phyloP scores from a whole-genome alignment of 2,329 filamentous ascomycete genomes.

The Aureobasidium sp. region DNA sequence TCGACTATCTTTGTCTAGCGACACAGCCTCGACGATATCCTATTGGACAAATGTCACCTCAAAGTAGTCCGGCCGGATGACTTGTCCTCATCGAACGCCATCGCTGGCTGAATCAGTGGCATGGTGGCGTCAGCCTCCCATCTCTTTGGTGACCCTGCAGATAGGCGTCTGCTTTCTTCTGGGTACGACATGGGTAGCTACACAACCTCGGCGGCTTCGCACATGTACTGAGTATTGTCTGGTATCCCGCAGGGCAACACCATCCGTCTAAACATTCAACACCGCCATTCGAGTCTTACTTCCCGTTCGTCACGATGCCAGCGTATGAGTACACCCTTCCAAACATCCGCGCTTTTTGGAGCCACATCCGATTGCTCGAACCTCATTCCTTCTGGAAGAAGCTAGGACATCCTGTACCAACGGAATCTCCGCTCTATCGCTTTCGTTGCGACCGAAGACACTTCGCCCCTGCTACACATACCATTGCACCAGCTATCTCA shows the following conservation, averaged over 20 bases:
- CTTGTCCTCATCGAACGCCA: background rate
- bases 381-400: background rate
- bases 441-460: background rate
- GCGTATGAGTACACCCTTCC: background rate
- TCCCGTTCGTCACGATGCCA: background rate
- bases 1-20: background rate
- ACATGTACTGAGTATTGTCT: constrained; percentile 1
- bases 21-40: background rate
- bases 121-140: constrained; percentile 6
- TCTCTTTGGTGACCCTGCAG: constrained; percentile 3
- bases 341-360: background rate
- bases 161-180: constrained; percentile 6
- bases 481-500: background rate
- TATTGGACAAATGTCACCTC: background rate
- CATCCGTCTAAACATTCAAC: constrained; percentile 1
- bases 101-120: constrained; percentile 1
- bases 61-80: background rate
- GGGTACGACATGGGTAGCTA: constrained; percentile 11
- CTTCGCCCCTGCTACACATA: background rate
- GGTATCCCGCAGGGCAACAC: background rate
- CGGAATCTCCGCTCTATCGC: background rate
- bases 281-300: constrained; percentile 3
- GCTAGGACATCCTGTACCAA: background rate
- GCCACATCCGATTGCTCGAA: background rate
- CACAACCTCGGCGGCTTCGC: constrained; percentile 7